A percentile compares a stretch with the other conserved stretches of the same genome.
phyloP scores from a whole-genome alignment of 2,329 filamentous ascomycete genomes.

The Phialophora chinensis region DNA sequence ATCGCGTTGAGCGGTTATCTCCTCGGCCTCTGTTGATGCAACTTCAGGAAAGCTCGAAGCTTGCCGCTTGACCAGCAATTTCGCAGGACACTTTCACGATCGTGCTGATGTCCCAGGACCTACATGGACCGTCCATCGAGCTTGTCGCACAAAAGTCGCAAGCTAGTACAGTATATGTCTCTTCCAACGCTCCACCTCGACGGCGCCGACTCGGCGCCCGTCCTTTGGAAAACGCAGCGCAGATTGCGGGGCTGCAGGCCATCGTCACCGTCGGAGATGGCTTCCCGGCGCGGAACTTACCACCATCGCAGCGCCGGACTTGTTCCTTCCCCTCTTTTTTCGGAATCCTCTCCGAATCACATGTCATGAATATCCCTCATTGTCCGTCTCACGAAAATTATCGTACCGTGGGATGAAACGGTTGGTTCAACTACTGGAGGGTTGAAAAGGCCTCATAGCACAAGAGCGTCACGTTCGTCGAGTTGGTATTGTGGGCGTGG shows the following conservation, averaged over 20 bases:
- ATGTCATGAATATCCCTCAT: neutral
- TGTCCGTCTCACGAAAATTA: neutral
- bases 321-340: neutral
- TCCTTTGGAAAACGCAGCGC: neutral
- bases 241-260: neutral
- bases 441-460: neutral
- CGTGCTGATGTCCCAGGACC: neutral
- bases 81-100: neutral
- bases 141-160: neutral
- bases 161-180: neutral
- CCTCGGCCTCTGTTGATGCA: neutral
- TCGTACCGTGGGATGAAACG: neutral
- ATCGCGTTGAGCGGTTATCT: neutral
- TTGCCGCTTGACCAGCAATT: neutral
- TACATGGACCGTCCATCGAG: neutral
- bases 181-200: neutral
- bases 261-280: neutral
- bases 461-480: neutral
- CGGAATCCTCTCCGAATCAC: slow-evolving; percentile 1
- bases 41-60: neutral
- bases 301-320: neutral
- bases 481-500: neutral
- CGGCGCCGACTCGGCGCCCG: neutral
- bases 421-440: neutral
- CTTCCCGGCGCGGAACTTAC: slow-evolving; percentile 1